Conservation (phyloP, 2,329 filamentous ascomycete genomes). For the Sporothrix curviconia region DNA sequence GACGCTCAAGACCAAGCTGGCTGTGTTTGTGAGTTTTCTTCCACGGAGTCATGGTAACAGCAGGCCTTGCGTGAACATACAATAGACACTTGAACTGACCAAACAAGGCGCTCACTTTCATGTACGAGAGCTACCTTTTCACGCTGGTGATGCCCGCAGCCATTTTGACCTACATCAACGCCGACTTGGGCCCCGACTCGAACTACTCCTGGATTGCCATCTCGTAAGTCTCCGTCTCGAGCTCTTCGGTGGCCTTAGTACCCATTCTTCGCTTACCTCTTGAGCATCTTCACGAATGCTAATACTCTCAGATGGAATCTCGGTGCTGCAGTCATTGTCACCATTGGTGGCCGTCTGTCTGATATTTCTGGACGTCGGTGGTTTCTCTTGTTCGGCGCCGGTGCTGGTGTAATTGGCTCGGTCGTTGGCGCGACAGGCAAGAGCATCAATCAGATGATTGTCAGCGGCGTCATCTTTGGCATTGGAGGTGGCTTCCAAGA, state of each 20-base stretch:
- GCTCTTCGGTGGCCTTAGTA: too few relatives aligned
- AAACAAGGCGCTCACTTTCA: conserved; percentile 14
- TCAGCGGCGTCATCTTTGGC: conserved; percentile 32
- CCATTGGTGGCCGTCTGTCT: conserved; percentile 26
- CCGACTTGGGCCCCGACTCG: conserved; percentile 8
- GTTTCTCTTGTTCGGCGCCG: conserved; percentile 30
- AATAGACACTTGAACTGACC: too few relatives aligned
- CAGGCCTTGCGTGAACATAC: too few relatives aligned
- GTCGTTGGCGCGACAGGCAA: conserved; percentile 33
- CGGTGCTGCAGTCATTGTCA: conserved; percentile 9
- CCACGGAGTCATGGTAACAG: too few relatives aligned
- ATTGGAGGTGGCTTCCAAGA: conserved; percentile 33
- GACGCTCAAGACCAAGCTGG: conserved; percentile 3
- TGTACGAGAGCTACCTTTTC: conserved; percentile 15
- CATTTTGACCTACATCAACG: conserved; percentile 12
- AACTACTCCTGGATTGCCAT: conserved; percentile 15
- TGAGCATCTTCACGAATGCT: too few relatives aligned
- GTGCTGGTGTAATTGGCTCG: conserved; percentile 29
- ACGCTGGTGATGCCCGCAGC: conserved; percentile 9
- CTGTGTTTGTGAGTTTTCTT: conserved; percentile 3
- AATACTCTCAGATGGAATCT: conserved; percentile 11
- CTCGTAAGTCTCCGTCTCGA: too few relatives aligned
- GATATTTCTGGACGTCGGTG: conserved; percentile 34
- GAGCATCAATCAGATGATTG: conserved; percentile 34
- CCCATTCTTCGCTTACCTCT: too few relatives aligned